Conservation (phyloP, 106 monocot species). For the Dendrobium catenatum region DNA sequence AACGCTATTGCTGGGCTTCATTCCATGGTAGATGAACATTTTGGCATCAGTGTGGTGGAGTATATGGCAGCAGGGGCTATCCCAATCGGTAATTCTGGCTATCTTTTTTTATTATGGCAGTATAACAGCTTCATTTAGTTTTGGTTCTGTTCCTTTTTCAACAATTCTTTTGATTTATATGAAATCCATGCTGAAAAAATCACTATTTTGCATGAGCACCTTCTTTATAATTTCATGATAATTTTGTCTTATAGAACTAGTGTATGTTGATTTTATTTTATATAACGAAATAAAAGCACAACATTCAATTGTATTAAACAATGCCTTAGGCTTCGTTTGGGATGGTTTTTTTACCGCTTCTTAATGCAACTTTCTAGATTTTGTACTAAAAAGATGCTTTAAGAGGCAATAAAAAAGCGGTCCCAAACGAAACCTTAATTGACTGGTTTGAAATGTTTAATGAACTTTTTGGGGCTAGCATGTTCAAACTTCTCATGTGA, state of each 20-base stretch:
- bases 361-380: too few species aligned
- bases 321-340: too few species aligned
- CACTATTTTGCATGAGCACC: neutral
- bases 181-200: neutral
- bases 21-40: slow-evolving; percentile 95
- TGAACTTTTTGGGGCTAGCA: too few species aligned
- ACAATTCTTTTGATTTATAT: neutral
- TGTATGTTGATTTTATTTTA: neutral
- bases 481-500: too few species aligned
- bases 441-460: too few species aligned
- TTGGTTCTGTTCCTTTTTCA: neutral
- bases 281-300: too few species aligned
- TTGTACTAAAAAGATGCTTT: too few species aligned
- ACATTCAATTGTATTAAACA: too few species aligned
- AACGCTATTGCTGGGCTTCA: slow-evolving; percentile 80
- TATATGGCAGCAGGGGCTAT: slow-evolving; percentile 94
- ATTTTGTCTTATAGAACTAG: neutral
- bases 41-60: slow-evolving; percentile 93
- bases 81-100: slow-evolving; percentile 56
- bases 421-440: too few species aligned
- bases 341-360: too few species aligned
- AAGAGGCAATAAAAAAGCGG: too few species aligned
- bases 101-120: neutral
- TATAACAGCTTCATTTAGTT: neutral
- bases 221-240: neutral